Base-by-base conservation (phyloP, 257 asterid genomes). In the Solanum rostratum region DNA sequence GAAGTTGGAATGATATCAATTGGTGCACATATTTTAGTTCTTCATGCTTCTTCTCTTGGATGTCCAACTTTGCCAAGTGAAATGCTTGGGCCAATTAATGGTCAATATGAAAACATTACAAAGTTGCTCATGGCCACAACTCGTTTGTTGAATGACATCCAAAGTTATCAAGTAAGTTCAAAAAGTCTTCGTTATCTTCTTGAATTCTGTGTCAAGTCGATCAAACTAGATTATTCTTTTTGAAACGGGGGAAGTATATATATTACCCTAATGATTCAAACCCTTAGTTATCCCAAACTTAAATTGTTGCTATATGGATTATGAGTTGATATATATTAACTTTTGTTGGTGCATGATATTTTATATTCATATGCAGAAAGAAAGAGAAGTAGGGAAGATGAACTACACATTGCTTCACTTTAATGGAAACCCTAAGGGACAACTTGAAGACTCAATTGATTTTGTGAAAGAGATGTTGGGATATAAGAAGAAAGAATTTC, bases 141-240 rank as follows among this genome's bases (percentile, higher is more conserved):
- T 41, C 93, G 96, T 19, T 83, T 93, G 74, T 66, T 85, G 60
- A 93, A 93, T 60, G 96, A 93, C 88, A 81, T 85, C 6, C 94
- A 89, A 80, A 92, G 94, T 85, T 92, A 91, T 71, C 88, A 92
- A 83, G 95, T 92, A 89, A 89, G 66, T 20, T 57, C 7, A 30
- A 30, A 30, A 30, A 30, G 4, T 30, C 4, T 30, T 30, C 37
- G 2, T 2, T 30, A 2, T 30, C 37, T 30, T 30, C 4, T 30
- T 30, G 3, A 30, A 30, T 4, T 30, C 3, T 4, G 4, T 30
- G 3, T 30, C 37, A 30, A 30, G 2, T 30, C n/a, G n/a, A n/a
- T n/a, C 37, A 30, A 30, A 30, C 37, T 4, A 30, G 37, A 0
- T 30, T 30, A 30, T 30, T 30, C 37, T 30, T 30, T 30, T 30